Percentiles rank a stretch among this genome's conserved stretches.
phyloP scores from a whole-genome alignment of 2,329 filamentous ascomycete genomes.

The Gliomastix tumulicola region DNA sequence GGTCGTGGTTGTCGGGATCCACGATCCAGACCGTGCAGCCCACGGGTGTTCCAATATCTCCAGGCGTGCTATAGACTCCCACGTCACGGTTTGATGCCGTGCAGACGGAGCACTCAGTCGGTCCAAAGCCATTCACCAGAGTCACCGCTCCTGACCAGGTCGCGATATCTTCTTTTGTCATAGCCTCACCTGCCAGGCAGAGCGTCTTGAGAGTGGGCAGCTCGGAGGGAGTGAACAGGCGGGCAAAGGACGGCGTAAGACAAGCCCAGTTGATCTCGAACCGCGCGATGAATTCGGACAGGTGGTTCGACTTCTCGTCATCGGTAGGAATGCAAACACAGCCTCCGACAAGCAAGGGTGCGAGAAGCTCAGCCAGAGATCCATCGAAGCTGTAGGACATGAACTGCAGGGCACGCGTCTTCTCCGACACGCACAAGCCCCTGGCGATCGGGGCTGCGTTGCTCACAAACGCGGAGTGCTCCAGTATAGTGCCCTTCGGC shows the following conservation, averaged over 20 bases:
- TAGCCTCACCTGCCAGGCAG: constrained; percentile 13
- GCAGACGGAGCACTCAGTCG: constrained; percentile 19
- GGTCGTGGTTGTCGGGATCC: constrained; percentile 4
- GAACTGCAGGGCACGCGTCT: constrained; percentile 5
- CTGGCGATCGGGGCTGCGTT: constrained; percentile 6
- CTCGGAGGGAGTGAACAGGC: constrained; percentile 6
- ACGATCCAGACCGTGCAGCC: constrained; percentile 11
- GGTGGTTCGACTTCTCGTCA: constrained; percentile 5
- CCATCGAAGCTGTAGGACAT: constrained; percentile 9
- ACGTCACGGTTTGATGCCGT: constrained; percentile 36
- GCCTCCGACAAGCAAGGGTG: constrained; percentile 3
- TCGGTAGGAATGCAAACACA: constrained; percentile 9
- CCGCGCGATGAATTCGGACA: constrained; percentile 2
- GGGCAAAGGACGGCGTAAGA: constrained; percentile 10
- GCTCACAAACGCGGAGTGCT: neutral
- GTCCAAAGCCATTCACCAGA: constrained; percentile 13
- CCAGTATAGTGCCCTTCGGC: constrained; percentile 26
- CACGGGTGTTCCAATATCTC: constrained; percentile 2
- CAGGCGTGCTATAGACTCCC: constrained; percentile 10
- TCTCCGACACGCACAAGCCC: constrained; percentile 33
- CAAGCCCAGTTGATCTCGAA: constrained; percentile 1
- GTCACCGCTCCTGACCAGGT: constrained; percentile 10
- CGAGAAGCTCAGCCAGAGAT: constrained; percentile 5
- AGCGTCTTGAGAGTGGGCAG: constrained; percentile 11
- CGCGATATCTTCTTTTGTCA: constrained; percentile 10